Evolutionary conservation across 148 eudicot genomes (phyloP).

Genomic region (Camellia lanceoleosa): DNA sequence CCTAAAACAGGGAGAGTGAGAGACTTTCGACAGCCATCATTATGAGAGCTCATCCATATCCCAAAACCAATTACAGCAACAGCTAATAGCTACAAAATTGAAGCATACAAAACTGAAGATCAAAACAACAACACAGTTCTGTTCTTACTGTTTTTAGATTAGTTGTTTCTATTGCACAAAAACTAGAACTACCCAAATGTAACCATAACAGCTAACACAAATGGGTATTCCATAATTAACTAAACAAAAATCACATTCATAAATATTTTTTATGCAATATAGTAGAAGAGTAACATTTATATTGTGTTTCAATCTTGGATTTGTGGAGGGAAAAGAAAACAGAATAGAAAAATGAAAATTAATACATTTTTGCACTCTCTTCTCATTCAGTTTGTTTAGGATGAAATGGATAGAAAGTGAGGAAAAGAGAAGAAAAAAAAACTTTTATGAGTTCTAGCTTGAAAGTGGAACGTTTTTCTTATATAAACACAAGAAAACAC

Average conservation of each 20-base stretch:
- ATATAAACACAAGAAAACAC: no score
- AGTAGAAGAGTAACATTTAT: not conserved
- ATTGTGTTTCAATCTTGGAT: no score
- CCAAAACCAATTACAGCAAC: conserved; percentile 76
- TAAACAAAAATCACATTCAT: not conserved
- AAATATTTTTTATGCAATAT: not conserved
- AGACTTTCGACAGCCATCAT: conserved; percentile 81
- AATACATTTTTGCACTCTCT: no score
- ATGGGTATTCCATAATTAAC: not conserved
- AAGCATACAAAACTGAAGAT: not conserved
- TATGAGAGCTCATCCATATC: conserved; percentile 85
- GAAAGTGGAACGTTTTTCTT: no score
- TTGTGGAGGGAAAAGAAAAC: no score
- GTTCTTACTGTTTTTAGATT: not conserved
- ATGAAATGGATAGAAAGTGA: no score
- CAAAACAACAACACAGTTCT: not conserved
- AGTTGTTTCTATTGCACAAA: not conserved
- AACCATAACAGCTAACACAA: not conserved
- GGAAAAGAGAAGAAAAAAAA: no score
- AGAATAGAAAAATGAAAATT: no score
- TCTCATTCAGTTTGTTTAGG: no score
- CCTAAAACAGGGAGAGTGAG: conserved; percentile 93
- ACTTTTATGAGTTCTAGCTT: not conserved
- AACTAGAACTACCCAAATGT: not conserved
- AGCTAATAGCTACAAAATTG: conserved; percentile 64